Percentiles rank a stretch among this genome's conserved stretches.
phyloP scores from a whole-genome alignment of 805 yeast genomes.

The Candida qinlingensis region DNA sequence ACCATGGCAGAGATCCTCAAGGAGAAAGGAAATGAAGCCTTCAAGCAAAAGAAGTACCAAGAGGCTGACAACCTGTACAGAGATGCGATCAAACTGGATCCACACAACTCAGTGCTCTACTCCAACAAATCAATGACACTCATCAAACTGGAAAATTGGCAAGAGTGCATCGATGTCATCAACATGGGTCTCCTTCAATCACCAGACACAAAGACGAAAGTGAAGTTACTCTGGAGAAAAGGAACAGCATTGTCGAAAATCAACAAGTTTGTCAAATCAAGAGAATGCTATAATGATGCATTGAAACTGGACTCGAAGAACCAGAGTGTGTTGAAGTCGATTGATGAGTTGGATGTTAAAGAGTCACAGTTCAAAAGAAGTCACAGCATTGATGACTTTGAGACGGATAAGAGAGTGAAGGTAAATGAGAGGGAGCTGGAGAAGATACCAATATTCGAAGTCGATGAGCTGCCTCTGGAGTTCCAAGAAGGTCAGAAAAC shows the following conservation, averaged over 20 bases:
- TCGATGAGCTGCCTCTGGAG: conserved; percentile 38
- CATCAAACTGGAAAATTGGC: conserved; percentile 44
- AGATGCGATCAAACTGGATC: conserved; percentile 47
- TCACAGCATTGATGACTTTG: conserved; percentile 42
- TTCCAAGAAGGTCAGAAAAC: conserved; percentile 13
- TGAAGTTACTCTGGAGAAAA: conserved; percentile 49
- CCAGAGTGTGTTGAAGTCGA: conserved; percentile 27
- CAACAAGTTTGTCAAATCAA: conserved; percentile 24
- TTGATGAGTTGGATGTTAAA: conserved; percentile 28
- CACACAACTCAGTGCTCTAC: conserved; percentile 47
- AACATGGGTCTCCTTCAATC: conserved; percentile 37
- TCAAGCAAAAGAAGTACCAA: conserved; percentile 36
- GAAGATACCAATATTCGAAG: conserved; percentile 35
- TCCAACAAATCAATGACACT: conserved; percentile 71
- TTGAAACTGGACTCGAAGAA: conserved; percentile 38
- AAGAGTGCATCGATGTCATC: conserved; percentile 45
- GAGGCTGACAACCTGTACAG: conserved; percentile 51
- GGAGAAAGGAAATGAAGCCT: conserved; percentile 48
- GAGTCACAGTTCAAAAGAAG: conserved; percentile 33
- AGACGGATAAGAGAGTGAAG: conserved; percentile 28
- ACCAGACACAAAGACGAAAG: conserved; percentile 28
- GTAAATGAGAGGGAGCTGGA: neutral
- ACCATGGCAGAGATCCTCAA: conserved; percentile 28
- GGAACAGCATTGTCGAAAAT: conserved; percentile 36
- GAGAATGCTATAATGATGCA: conserved; percentile 30